phyloP scores from a whole-genome alignment of 257 asterid species.

The Solanum chiquidenum region DNA sequence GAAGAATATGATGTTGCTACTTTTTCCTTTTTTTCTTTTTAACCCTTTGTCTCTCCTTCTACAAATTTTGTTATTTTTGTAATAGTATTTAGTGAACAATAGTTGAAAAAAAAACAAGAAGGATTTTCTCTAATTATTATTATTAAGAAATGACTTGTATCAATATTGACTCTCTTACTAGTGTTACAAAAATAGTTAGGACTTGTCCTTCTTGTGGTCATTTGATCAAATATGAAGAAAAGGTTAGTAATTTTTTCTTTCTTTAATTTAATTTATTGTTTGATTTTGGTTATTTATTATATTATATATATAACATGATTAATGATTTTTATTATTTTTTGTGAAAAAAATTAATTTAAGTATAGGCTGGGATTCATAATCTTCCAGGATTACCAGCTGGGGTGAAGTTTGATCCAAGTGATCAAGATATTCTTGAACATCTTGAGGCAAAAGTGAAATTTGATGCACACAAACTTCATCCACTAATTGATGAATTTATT shows the following conservation, averaged over 20 bases:
- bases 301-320: background rate
- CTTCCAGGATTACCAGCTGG: slow-evolving; percentile 39
- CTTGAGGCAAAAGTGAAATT: slow-evolving; percentile 35
- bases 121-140: background rate
- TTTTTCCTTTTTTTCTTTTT: slow-evolving; percentile 20
- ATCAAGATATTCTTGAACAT: slow-evolving; percentile 35
- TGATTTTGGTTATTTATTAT: background rate
- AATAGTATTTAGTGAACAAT: slow-evolving; percentile 8
- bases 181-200: background rate
- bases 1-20: slow-evolving; percentile 17
- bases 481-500: slow-evolving; percentile 35
- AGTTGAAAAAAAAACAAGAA: background rate
- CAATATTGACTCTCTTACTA: background rate
- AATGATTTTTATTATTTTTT: background rate
- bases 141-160: slow-evolving; percentile 22
- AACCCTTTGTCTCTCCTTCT: slow-evolving; percentile 9
- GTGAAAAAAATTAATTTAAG: background rate
- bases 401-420: slow-evolving; percentile 45
- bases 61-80: slow-evolving; percentile 1
- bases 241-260: slow-evolving; percentile 6
- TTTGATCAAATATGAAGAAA: slow-evolving; percentile 17
- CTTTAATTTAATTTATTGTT: background rate
- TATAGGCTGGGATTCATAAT: slow-evolving; percentile 24
- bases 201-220: slow-evolving; percentile 38
- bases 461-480: slow-evolving; percentile 28